Evolutionary conservation across 768 basidiomycete genomes (phyloP).

Genomic region (Piloderma croceum): DNA sequence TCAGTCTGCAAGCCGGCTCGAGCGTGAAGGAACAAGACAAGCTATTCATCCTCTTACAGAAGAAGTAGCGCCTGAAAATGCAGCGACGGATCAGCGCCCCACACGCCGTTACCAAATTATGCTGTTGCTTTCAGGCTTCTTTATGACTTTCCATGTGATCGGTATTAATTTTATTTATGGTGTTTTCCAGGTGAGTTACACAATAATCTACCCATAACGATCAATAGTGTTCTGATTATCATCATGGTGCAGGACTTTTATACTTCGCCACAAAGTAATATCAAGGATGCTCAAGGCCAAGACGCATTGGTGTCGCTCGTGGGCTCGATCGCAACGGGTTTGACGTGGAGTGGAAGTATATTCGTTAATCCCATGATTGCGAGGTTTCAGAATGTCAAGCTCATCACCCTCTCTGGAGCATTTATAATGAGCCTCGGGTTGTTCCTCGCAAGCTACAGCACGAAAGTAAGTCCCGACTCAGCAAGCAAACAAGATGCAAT

Average conservation of each 20-base stretch:
- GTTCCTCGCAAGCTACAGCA: conserved; percentile 35
- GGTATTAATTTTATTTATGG: conserved; percentile 39
- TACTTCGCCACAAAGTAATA: conserved; percentile 32
- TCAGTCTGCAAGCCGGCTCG: too few species aligned
- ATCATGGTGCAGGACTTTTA: conserved; percentile 34
- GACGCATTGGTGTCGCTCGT: conserved; percentile 38
- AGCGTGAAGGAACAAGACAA: too few species aligned
- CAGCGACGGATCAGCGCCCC: too few species aligned
- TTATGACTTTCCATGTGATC: conserved; percentile 42
- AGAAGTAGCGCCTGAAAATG: too few species aligned
- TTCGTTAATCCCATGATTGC: conserved; percentile 37
- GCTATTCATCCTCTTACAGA: too few species aligned
- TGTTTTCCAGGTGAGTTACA: conserved; percentile 35
- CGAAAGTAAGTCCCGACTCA: conserved; percentile 21
- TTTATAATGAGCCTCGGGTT: conserved; percentile 38
- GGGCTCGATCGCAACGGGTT: conserved; percentile 38
- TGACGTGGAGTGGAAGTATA: conserved; percentile 43
- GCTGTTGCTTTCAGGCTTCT: conserved; percentile 35
- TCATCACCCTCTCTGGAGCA: conserved; percentile 32
- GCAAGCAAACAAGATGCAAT: background rate
- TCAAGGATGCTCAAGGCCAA: conserved; percentile 29
- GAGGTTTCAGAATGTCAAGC: conserved; percentile 25
- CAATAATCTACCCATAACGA: too few species aligned
- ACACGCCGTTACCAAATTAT: conserved; percentile 30
- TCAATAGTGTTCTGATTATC: background rate